Base-by-base conservation (phyloP, 2,329 filamentous ascomycete genomes). In the Elsinoe necatrix region DNA sequence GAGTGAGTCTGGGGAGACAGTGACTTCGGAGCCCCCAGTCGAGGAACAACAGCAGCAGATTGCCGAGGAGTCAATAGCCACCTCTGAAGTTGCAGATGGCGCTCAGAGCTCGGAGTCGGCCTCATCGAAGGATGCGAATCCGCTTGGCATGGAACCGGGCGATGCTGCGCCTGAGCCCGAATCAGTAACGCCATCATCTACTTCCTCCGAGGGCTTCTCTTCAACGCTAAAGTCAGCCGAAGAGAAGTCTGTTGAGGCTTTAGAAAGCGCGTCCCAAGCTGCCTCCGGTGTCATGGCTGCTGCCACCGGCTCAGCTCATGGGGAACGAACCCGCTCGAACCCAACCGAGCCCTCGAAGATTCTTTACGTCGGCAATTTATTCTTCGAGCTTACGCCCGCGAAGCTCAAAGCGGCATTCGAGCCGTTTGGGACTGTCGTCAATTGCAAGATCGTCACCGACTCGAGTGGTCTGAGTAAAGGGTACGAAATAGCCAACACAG, bases 281-380 rank as follows among this genome's bases (percentile, higher is more conserved):
- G 63, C 54, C 4, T 42, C 63, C 25, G 57, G 54, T 21, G 59
- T 60, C 56, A 63, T 65, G 35, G 61, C 65, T 41, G 62, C 64
- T 47, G 65, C 69, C 14, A 62, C 67, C 12, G 43, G 57, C 50
- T 39, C 61, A 62, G 52, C 56, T 56, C 29, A 54, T 20, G n/a
- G 31, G 2, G 54, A 25, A 29, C 35, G 55, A 39, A 21, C 18
- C 20, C 21, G 37, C 16, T 39, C 8, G 21, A 12, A 27, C 57
- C 35, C 58, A 57, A 9, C 55, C 60, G 29, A 55, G 62, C n/a
- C 72, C 72, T 16, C 73, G 51, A 70, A 71, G 60, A 78, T 74
- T 6, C 63, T 88, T 57, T 89, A 85, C 64, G 66, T 88, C 60
- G 84, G 83, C 59, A 89, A 89, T 69, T 71, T 89, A 45, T 83